These are phyloP conservation scores for Arabidopsis suecica DNA, from an alignment of 345 rosid species.

Conservation along the genomic window DNA sequence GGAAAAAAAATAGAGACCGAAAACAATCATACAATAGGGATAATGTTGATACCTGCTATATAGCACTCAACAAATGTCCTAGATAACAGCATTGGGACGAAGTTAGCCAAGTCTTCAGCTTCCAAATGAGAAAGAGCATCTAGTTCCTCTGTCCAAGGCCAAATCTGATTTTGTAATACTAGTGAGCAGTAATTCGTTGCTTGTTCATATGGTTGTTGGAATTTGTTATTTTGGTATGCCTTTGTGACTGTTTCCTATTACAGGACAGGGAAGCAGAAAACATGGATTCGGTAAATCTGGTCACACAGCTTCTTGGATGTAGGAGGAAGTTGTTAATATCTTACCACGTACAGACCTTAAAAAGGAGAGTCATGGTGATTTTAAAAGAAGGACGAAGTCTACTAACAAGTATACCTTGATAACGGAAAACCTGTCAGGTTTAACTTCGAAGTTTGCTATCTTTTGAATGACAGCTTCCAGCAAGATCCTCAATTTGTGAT, in stretches of 20 bases:
- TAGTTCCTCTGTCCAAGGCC: slow-evolving; percentile 81
- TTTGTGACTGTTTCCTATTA: slow-evolving; percentile 71
- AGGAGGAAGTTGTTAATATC: neutral
- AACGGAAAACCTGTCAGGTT: slow-evolving; percentile 72
- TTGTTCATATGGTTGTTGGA: slow-evolving; percentile 78
- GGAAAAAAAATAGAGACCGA: neutral
- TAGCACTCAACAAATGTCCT: slow-evolving; percentile 75
- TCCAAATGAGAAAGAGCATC: slow-evolving; percentile 68
- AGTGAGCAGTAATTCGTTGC: slow-evolving; percentile 70
- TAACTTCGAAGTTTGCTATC: slow-evolving; percentile 77
- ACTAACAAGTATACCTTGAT: slow-evolving; percentile 64
- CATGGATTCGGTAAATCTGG: slow-evolving; percentile 8
- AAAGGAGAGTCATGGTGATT: neutral
- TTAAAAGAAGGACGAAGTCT: neutral
- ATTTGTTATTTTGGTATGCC: slow-evolving; percentile 74
- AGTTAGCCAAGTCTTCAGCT: slow-evolving; percentile 69
- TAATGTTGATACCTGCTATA: slow-evolving; percentile 59
- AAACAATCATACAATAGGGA: neutral
- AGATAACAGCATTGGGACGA: slow-evolving; percentile 67
- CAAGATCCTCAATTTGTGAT: slow-evolving; percentile 81
- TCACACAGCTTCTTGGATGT: neutral
- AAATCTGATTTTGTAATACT: slow-evolving; percentile 58
- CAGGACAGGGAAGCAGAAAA: slow-evolving; percentile 18
- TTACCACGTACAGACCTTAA: neutral
- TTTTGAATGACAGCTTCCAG: slow-evolving; percentile 68